Percentiles rank a stretch among this genome's conserved stretches.
Conservation (phyloP, 2,329 filamentous ascomycete genomes). For the Arthroderma uncinatum region DNA sequence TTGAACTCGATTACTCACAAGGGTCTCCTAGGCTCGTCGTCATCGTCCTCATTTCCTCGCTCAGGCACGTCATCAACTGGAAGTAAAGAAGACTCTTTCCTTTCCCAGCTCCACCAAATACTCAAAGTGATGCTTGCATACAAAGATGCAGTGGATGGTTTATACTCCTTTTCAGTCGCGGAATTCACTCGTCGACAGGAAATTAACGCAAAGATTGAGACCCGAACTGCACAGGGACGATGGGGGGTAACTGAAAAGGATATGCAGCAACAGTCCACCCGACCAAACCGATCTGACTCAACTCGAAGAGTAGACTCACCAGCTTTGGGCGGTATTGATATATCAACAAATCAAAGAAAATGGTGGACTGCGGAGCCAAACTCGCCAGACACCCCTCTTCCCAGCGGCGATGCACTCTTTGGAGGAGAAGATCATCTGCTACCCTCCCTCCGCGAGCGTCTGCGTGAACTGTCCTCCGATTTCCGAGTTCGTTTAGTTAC, state of each 20-base stretch:
- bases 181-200: slow-evolving; percentile 92
- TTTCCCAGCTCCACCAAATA: slow-evolving; percentile 82
- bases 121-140: slow-evolving; percentile 89
- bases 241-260: slow-evolving; percentile 53
- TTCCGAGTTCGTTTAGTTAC: slow-evolving; percentile 70
- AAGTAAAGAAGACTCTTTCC: slow-evolving; percentile 64
- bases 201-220: slow-evolving; percentile 59
- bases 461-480: slow-evolving; percentile 59
- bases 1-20: slow-evolving; percentile 93
- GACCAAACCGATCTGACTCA: slow-evolving; percentile 19
- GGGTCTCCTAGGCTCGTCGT: slow-evolving; percentile 67
- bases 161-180: slow-evolving; percentile 89
- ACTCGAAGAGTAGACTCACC: slow-evolving; percentile 12
- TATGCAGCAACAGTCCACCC: slow-evolving; percentile 23
- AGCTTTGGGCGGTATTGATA: neutral
- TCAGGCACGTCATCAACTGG: slow-evolving; percentile 35
- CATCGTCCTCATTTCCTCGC: slow-evolving; percentile 31
- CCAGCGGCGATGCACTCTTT: slow-evolving; percentile 4
- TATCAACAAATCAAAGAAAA: neutral
- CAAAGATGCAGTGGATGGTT: slow-evolving; percentile 81
- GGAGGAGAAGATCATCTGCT: slow-evolving; percentile 52
- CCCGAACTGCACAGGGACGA: slow-evolving; percentile 50
- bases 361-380: slow-evolving; percentile 1
- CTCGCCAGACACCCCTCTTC: slow-evolving; percentile 9
- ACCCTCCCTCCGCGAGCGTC: slow-evolving; percentile 60